phyloP scores from a whole-genome alignment of 2,329 filamentous ascomycete genomes.

The Camillea tinctor region DNA sequence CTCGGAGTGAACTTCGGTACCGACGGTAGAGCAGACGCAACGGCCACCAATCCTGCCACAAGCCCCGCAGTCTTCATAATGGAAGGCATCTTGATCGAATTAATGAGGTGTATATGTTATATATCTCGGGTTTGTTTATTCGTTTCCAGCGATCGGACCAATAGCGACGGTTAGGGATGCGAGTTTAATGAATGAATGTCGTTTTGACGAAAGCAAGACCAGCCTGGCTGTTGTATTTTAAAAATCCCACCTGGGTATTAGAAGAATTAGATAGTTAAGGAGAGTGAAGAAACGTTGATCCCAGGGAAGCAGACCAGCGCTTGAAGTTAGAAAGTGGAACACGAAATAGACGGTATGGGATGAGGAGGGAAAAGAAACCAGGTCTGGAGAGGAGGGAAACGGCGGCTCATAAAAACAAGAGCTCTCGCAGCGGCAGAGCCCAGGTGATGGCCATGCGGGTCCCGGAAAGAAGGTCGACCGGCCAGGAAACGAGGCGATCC shows the following conservation, averaged over 20 bases:
- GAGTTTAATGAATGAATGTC: constrained; percentile 18
- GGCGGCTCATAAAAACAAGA: constrained; percentile 28
- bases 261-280: constrained; percentile 33
- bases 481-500: constrained; percentile 24
- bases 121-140: constrained; percentile 21
- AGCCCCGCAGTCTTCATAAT: constrained; percentile 42
- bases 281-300: constrained; percentile 36
- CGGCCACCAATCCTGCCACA: constrained; percentile 45
- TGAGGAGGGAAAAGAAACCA: constrained; percentile 29
- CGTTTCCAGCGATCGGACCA: constrained; percentile 13
- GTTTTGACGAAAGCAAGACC: constrained; percentile 35
- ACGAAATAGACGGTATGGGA: constrained; percentile 32
- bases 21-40: constrained; percentile 47
- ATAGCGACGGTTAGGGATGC: constrained; percentile 21
- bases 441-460: constrained; percentile 19
- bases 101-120: constrained; percentile 19
- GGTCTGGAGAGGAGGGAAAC: constrained; percentile 28
- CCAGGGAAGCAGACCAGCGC: constrained; percentile 51
- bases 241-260: constrained; percentile 35
- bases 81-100: constrained; percentile 45
- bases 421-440: constrained; percentile 13
- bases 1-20: constrained; percentile 41
- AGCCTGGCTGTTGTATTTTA: constrained; percentile 40
- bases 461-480: constrained; percentile 33
- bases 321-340: constrained; percentile 37